These are phyloP conservation scores for Starmerella roubikii DNA, from an alignment of 805 yeast species.

Conservation along the genomic window DNA sequence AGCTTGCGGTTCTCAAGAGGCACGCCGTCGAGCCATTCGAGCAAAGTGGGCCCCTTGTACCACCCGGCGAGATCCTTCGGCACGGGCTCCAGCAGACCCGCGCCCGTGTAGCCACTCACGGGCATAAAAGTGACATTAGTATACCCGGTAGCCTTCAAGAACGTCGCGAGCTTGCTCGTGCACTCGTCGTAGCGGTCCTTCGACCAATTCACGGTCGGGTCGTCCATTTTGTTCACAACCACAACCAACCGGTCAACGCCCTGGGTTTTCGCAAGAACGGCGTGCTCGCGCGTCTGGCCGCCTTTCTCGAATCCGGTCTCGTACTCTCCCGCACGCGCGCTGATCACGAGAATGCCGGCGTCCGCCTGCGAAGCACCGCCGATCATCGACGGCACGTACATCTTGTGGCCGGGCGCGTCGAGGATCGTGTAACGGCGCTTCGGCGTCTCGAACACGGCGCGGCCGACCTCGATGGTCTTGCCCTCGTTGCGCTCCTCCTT, in stretches of 20 bases:
- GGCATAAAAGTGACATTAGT: slow-evolving; percentile 90
- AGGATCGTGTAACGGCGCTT: slow-evolving; percentile 94
- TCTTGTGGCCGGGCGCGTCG: slow-evolving; percentile 99
- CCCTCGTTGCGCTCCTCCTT: slow-evolving; percentile 98
- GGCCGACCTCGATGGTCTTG: slow-evolving; percentile 97
- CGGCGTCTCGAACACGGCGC: slow-evolving; percentile 93
- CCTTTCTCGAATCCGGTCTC: slow-evolving; percentile 99
- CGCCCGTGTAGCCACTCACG: slow-evolving; percentile 95
- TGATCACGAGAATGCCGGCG: slow-evolving; percentile 90
- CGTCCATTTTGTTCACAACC: slow-evolving; percentile 97
- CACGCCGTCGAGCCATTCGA: slow-evolving; percentile 79
- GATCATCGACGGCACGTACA: slow-evolving; percentile 98
- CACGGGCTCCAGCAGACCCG: slow-evolving; percentile 83
- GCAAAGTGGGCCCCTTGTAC: slow-evolving; percentile 85
- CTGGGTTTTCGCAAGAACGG: slow-evolving; percentile 91
- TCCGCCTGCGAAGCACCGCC: slow-evolving; percentile 99
- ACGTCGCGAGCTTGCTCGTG: slow-evolving; percentile 61
- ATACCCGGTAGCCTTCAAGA: slow-evolving; percentile 74
- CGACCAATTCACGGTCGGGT: slow-evolving; percentile 91
- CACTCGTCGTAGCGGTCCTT: slow-evolving; percentile 94
- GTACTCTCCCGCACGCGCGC: slow-evolving; percentile 98
- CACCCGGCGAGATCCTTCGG: slow-evolving; percentile 64
- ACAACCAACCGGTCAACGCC: slow-evolving; percentile 91
- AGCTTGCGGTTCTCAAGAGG: slow-evolving; percentile 70
- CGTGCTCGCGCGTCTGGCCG: slow-evolving; percentile 98